Evolutionary conservation across 2,329 filamentous ascomycete genomes (phyloP).

Genomic region (Coniella vitis): DNA sequence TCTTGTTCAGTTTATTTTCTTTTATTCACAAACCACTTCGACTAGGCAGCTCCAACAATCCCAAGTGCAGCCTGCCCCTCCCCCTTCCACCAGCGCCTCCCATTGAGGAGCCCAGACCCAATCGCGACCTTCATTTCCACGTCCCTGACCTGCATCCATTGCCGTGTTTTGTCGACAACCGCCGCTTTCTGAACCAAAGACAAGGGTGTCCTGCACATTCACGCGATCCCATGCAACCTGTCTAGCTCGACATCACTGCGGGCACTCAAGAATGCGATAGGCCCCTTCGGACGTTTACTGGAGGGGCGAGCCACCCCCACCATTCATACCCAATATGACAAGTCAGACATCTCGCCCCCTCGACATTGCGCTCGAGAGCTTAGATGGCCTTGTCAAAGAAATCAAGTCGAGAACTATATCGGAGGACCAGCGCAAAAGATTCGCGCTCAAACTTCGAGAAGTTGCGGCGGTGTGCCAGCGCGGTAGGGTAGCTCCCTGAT

Average conservation of each 20-base stretch:
- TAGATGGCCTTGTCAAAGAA: slow-evolving; percentile 48
- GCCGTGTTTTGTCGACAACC: not conserved
- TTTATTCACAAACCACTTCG: no score
- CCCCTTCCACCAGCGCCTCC: no score
- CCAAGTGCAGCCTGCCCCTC: no score
- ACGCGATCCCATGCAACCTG: not conserved
- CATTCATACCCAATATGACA: slow-evolving; percentile 21
- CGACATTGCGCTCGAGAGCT: slow-evolving; percentile 47
- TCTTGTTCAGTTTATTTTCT: no score
- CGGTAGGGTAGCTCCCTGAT: slow-evolving; percentile 32
- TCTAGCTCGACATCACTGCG: not conserved
- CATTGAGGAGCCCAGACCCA: not conserved
- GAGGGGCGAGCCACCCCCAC: slow-evolving; percentile 14
- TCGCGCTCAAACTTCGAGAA: slow-evolving; percentile 47
- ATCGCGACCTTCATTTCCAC: not conserved
- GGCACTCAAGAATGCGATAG: slow-evolving; percentile 14
- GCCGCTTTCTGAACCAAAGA: not conserved
- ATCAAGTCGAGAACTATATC: slow-evolving; percentile 42
- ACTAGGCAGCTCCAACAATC: no score
- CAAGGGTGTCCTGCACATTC: not conserved
- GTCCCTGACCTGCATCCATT: not conserved
- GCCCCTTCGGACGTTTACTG: slow-evolving; percentile 6
- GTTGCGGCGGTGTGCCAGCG: slow-evolving; percentile 48
- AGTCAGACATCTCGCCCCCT: slow-evolving; percentile 35
- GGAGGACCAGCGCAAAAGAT: slow-evolving; percentile 47